Base-by-base conservation (phyloP, 1,139 yeast genomes). In the Lizanozyma gosingica region DNA sequence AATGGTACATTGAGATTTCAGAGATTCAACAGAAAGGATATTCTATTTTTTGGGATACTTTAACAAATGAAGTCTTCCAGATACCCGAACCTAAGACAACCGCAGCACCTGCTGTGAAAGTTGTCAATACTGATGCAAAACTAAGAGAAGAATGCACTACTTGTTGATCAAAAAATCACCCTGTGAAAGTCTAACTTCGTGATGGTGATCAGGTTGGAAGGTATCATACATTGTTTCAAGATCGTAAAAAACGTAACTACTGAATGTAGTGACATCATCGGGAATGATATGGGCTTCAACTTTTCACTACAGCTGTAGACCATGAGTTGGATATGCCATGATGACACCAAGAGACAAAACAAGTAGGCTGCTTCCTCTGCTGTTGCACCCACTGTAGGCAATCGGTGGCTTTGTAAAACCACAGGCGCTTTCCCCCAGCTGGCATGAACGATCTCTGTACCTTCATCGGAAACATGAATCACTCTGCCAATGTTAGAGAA, bases 311-410 rank as follows among this genome's bases (percentile, higher is more conserved):
- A 35, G 27, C 43, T 42, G 3, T 49, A 47, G 1, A 51, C 53
- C 44, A 49, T 40, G 35, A 49, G 38, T 38, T 49, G 53, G 16
- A 43, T 38, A 40, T 49, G 46, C 34, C 53, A 49, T 17, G 45
- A 41, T 22, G 43, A 43, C 22, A 48, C 53, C 52, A 49, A 43
- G 37, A 49, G 39, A 14, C 49, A 45, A 35, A 44, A 49, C 35
- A 49, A 45, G 37, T 48, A 49, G 3, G 53, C 53, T 1, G 53
- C 53, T 45, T 48, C 51, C 38, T 49, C 53, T 16, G 48, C 47
- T n/a, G 53, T 49, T 4, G 40, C 38, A 4, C 53, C 53, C 32
- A 49, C 50, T 18, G 53, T 49, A 37, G 48, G 39, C 14, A 49
- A 47, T 8, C 53, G 51, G 39, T 49, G 53, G 41, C 47, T 49